Evolutionary conservation across 176 grass and related monocot species (phyloP), one percentile per base, ranked within the genome.

Genomic region (Saccharum officinarum): DNA sequence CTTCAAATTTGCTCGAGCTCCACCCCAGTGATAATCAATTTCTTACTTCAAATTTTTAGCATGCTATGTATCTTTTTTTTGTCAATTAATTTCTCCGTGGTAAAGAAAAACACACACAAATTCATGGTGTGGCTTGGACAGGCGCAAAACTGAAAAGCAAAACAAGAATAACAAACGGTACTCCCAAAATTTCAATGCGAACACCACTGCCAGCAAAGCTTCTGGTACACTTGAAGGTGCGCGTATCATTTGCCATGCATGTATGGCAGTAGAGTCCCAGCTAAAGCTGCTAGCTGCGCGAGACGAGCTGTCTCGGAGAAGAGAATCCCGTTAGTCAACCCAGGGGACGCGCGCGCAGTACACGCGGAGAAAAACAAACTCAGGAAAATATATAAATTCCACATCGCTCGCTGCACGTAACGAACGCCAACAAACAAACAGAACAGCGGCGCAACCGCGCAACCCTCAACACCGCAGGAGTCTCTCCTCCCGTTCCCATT

Each of bases 271-370:
- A 64, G 61, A 14, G 11, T 30, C 61, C 61, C 61, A 64, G 61
- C n/a, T 11, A 23, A 61, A 61, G 22, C n/a, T 25, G n/a, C 59
- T 61, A 61, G n/a, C 10, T 10, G 10, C n/a, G n/a, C n/a, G 34
- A 66, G 71, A 18, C 3, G 25, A 59, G 38, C 16, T 61, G 57
- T 23, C 57, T 23, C 55, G 57, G 52, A 16, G 18, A 10, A 37
- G 20, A 71, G 66, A 65, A 73, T 78, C 66, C 55, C 31, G 52
- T 3, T 25, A 88, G 86, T 88, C 86, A 88, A 34, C 14, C 60
- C 34, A 3, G 60, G 20, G 60, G 23, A 23, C 3, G 25, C 61
- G 26, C 25, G 1, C 25, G 4, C 28, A 64, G 61, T 8, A 30
- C 61, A 64, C 61, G 61, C 61, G 5, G 61, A 30, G 26, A 14